These are phyloP conservation scores for Rhodofomes roseus DNA, from an alignment of 1,284 basidiomycete genomes.

Conservation along the genomic window DNA sequence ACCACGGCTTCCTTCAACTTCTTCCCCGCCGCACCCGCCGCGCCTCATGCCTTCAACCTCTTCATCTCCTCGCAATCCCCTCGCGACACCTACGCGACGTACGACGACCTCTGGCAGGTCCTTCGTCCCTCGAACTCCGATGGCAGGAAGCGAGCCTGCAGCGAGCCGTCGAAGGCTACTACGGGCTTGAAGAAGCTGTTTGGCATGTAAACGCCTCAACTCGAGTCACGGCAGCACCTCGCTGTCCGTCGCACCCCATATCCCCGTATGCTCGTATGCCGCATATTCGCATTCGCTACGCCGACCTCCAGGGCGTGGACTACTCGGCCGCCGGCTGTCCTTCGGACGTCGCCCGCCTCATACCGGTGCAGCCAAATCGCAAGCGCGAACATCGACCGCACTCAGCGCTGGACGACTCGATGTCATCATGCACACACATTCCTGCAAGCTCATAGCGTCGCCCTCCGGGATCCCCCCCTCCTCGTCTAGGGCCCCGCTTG, in stretches of 20 bases:
- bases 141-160: slow-evolving; percentile 10
- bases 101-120: slow-evolving; percentile 16
- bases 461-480: too few species aligned
- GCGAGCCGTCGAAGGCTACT: slow-evolving; percentile 13
- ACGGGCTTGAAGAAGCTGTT: slow-evolving; percentile 17
- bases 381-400: too few species aligned
- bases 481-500: too few species aligned
- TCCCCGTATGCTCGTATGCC: neutral
- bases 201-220: slow-evolving; percentile 7
- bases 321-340: neutral
- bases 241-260: neutral
- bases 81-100: slow-evolving; percentile 19
- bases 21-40: slow-evolving; percentile 14
- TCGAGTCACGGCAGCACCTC: neutral
- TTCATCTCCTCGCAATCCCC: slow-evolving; percentile 19
- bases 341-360: neutral
- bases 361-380: too few species aligned
- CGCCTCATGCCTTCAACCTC: slow-evolving; percentile 22
- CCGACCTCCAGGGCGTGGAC: neutral
- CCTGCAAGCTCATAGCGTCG: too few species aligned
- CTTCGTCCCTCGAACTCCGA: slow-evolving; percentile 12
- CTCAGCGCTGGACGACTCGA: too few species aligned
- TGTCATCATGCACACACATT: too few species aligned
- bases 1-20: slow-evolving; percentile 10
- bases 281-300: neutral